Conservation (phyloP, 371 early-diverging fungal species). For the Haplosporangium sp. region DNA sequence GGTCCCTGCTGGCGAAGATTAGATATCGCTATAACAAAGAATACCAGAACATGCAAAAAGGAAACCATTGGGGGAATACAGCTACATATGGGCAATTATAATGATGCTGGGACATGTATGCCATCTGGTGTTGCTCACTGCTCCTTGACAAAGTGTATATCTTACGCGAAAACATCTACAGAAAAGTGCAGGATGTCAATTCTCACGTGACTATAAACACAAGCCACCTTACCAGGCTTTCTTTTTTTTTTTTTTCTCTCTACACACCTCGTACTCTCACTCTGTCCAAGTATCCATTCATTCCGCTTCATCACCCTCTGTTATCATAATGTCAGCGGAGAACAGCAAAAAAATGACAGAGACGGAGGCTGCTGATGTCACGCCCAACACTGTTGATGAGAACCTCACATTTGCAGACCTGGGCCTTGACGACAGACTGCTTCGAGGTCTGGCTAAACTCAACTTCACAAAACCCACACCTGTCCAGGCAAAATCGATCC, state of each 20-base stretch:
- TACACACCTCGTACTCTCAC: no score
- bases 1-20: conserved; percentile 94
- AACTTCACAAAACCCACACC: conserved; percentile 89
- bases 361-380: conserved; percentile 47
- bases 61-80: background rate
- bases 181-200: no score
- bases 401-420: conserved; percentile 51
- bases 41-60: background rate
- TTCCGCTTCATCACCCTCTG: background rate
- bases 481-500: conserved; percentile 95
- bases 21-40: conserved; percentile 14
- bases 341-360: conserved; percentile 26
- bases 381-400: conserved; percentile 45
- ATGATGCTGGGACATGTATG: no score
- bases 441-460: conserved; percentile 86
- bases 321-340: background rate
- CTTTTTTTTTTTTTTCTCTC: no score
- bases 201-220: no score
- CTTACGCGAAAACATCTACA: no score
- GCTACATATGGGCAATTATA: background rate
- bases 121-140: no score
- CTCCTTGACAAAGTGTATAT: no score
- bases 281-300: background rate
- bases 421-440: conserved; percentile 88
- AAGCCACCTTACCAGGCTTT: no score